phyloP scores from a whole-genome alignment of 225 moss, liverwort and hornwort species.

The Physcomitrium patens region DNA sequence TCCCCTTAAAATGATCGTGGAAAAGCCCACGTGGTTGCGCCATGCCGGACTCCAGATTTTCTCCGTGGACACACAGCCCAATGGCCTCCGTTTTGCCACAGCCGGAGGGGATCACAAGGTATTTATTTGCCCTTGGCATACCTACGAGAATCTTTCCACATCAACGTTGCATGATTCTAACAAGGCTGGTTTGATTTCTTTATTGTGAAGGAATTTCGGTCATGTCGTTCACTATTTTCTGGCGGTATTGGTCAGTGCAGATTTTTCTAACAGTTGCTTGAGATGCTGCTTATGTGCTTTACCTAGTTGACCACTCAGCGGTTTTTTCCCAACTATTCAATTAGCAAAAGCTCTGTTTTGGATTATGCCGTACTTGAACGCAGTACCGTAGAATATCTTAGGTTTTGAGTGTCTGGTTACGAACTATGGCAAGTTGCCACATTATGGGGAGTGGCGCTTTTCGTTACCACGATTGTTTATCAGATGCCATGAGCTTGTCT shows the following conservation, averaged over 20 bases:
- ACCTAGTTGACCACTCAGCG: slow-evolving; percentile 8
- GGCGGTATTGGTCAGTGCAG: not conserved
- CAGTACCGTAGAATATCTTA: slow-evolving; percentile 16
- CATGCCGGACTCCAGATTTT: slow-evolving; percentile 99
- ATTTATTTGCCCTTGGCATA: not conserved
- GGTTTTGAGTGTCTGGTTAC: slow-evolving; percentile 24
- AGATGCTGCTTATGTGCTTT: not conserved
- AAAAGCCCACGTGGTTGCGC: slow-evolving; percentile 97
- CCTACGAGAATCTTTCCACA: not conserved
- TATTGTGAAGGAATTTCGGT: not conserved
- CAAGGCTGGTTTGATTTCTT: not conserved
- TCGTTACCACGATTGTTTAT: not conserved
- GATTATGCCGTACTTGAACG: slow-evolving; percentile 5
- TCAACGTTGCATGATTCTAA: slow-evolving; percentile 14
- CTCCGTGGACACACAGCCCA: slow-evolving; percentile 93
- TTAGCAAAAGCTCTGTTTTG: not conserved
- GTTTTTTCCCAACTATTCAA: not conserved
- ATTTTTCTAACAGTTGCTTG: not conserved
- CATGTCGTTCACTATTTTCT: not conserved
- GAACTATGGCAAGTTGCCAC: not conserved
- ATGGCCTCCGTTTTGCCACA: slow-evolving; percentile 93
- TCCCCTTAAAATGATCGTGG: slow-evolving; percentile 75
- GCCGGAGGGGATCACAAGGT: slow-evolving; percentile 99
- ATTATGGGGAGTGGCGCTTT: not conserved
- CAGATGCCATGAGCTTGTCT: slow-evolving; percentile 12